Base-by-base conservation (phyloP, 2,329 filamentous ascomycete genomes). In the Elsinoe ampelina region DNA sequence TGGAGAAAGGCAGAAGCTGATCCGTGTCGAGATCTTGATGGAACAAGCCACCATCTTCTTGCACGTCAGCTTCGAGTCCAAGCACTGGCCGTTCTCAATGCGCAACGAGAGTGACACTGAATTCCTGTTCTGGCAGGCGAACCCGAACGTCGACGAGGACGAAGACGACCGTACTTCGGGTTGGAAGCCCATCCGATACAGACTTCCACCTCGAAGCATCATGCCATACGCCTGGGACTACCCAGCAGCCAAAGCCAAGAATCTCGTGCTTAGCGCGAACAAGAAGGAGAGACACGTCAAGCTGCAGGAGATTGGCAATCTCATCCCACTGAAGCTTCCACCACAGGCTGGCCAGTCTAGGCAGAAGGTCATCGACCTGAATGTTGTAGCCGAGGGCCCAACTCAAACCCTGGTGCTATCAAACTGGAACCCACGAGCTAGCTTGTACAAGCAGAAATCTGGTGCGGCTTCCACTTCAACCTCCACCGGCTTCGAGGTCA, bases 211-310 rank as follows among this genome's bases (percentile, higher is more conserved):
- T 11, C 81, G 93, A 59, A 97, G 92, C 71, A 96, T 98, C 71
- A 98, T 98, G 93, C 93, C 95, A 0, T 98, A 98, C 66, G 92
- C 93, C 1, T 98, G 93, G 93, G 95, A 98, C 68, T 98, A 95
- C 72, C 95, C 93, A 1, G 92, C 93, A 1, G 91, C 90, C n/a
- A 96, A 95, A 73, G 86, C 89, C 73, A 95, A 93, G 66, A 93
- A 96, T 68, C 81, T 98, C 38, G 83, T 97, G 51, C 83, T 98
- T 67, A 84, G 78, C 55, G 86, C 85, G 6, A 83, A 85, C 65
- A 84, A 84, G 60, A 89, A 86, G 66, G 90, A 96, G 68, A 80
- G 93, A 30, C 89, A 96, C 66, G 86, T 98, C 68, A 96, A 95
- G 70, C 79, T 98, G 62, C 89, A 92, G 2, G 93, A 98, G 69